phyloP scores from a whole-genome alignment of 768 basidiomycete species.

The Xerocomus brunneocitrinus region DNA sequence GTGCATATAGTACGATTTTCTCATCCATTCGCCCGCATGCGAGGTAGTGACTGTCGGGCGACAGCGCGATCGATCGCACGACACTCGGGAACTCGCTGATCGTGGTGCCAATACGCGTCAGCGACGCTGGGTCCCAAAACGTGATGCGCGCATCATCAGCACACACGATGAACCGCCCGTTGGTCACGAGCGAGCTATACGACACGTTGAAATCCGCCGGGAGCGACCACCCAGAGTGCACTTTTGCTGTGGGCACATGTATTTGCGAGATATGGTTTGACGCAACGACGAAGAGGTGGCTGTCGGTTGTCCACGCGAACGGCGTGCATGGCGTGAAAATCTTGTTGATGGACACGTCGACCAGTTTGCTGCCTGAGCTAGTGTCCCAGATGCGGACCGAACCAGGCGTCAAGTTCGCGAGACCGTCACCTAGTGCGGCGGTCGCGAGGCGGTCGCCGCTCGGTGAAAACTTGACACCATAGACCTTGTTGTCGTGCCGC shows the following conservation, averaged over 20 bases:
- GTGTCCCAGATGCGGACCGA: conserved; percentile 5
- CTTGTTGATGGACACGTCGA: conserved; percentile 3
- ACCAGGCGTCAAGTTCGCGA: not conserved
- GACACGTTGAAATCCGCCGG: not conserved
- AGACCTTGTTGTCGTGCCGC: conserved; percentile 1
- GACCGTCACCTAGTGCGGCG: not conserved
- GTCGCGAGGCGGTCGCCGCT: not conserved
- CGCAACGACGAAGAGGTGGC: conserved; percentile 2
- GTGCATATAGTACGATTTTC: not conserved
- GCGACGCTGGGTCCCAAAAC: not conserved
- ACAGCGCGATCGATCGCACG: not conserved
- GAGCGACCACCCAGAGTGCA: conserved; percentile 1
- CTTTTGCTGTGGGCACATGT: not conserved
- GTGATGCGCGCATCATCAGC: not conserved
- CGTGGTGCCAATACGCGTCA: not conserved
- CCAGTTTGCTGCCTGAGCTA: conserved; percentile 1
- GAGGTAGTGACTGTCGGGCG: not conserved
- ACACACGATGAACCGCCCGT: not conserved
- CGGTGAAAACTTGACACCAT: conserved; percentile 8
- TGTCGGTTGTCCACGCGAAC: not conserved
- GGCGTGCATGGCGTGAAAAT: conserved; percentile 3
- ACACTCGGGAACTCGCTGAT: not conserved
- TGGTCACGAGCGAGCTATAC: not conserved
- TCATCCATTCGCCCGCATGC: not conserved
- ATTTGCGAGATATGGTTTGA: conserved; percentile 1